Evolutionary conservation across 116 monocot species (phyloP), one percentile per base, ranked within the genome.

Genomic region (Papilionanthe hybrid): DNA sequence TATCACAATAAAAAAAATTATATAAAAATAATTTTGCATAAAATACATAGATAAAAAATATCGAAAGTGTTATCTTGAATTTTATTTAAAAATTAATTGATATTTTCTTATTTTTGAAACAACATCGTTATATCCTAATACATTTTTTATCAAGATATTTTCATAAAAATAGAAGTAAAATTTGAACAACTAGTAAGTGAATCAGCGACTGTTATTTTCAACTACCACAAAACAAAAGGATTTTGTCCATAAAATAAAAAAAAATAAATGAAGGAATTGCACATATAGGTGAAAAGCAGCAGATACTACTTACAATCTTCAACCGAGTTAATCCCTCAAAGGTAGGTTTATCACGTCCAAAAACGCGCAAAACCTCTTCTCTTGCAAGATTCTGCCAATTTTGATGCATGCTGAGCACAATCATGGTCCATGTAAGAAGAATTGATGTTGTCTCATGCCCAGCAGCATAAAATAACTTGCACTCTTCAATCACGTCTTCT

Each of bases 401-500:
- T 12, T 67, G 82, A 50, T 86, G 76, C 72, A 78, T 82, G 75
- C 58, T 19, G n/a, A 86, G 48, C 13, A 71, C 77, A 55, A 86
- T 74, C 76, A 82, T 18, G 1, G 86, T 82, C 82, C 86, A 86
- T 42, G 86, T 86, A 42, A 86, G 75, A 73, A 73, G 75, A 43
- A 82, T 75, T 5, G 85, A 58, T 23, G 82, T 85, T 13, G 75
- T 85, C 75, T 85, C 85, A 8, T 82, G 81, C 19, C 85, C 85
- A 45, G 85, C 82, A 25, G 81, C 75, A 76, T 82, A 86, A 78
- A 86, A 86, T 32, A 86, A 30, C 27, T 86, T 86, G 76, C 86
- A 86, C 29, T 86, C 86, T 42, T 82, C 79, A 6, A 82, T 86
- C 76, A 86, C 58, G 7, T 82, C 82, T 25, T 86, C 81, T 8